Percentiles rank a stretch among this genome's conserved stretches.
Conservation (phyloP, 2,329 filamentous ascomycete species). For the Beauveria sp. region DNA sequence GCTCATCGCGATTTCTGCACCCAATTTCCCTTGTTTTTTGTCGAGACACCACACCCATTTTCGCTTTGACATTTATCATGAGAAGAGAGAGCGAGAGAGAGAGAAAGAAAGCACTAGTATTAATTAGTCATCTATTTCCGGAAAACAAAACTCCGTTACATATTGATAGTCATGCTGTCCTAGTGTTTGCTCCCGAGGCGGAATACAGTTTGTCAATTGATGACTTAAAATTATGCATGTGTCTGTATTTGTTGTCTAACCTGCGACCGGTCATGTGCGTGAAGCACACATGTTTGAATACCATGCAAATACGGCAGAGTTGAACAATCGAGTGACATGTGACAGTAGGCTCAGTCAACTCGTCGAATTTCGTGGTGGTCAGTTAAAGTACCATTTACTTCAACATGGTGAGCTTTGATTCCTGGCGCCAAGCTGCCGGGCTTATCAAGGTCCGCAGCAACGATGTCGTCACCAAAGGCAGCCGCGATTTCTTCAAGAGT, state of each 20-base stretch:
- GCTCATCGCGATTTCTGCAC: neutral
- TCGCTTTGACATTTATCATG: neutral
- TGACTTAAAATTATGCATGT: too few relatives aligned
- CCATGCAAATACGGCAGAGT: too few relatives aligned
- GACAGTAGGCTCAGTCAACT: too few relatives aligned
- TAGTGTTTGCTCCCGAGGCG: too few relatives aligned
- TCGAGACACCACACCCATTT: neutral
- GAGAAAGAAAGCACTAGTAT: neutral
- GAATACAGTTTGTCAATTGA: too few relatives aligned
- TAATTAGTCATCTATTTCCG: neutral
- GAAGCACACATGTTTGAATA: too few relatives aligned
- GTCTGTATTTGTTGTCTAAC: too few relatives aligned
- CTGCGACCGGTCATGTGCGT: too few relatives aligned
- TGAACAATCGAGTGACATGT: too few relatives aligned
- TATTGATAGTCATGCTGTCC: too few relatives aligned
- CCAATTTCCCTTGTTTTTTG: neutral
- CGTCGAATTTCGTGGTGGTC: neutral
- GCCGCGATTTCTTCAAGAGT: slow-evolving; percentile 42
- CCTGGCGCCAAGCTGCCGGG: neutral
- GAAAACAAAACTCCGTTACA: too few relatives aligned
- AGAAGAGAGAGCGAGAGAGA: neutral
- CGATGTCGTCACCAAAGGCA: slow-evolving; percentile 39
- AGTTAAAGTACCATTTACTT: neutral
- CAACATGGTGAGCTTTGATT: neutral
- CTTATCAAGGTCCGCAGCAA: slow-evolving; percentile 15